phyloP scores from a whole-genome alignment of 2,329 filamentous ascomycete species.

The Amauroascus verrucosus region DNA sequence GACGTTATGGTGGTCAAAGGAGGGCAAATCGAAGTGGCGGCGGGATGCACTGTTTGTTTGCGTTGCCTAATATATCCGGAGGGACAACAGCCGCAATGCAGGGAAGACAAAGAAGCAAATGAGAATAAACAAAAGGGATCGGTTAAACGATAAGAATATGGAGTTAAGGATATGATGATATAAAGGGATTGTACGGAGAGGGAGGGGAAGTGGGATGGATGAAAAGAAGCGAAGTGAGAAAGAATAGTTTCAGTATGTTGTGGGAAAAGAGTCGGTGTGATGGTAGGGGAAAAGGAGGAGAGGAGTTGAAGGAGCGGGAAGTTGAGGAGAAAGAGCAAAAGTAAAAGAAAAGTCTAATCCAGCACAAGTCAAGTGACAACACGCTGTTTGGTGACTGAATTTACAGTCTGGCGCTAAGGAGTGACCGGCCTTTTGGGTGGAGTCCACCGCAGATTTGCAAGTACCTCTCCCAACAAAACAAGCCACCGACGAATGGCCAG shows the following conservation, averaged over 20 bases:
- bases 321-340: background rate
- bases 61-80: slow-evolving; percentile 14
- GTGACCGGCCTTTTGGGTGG: background rate
- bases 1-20: background rate
- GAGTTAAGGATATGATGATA: slow-evolving; percentile 17
- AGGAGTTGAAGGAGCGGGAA: background rate
- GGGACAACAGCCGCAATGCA: slow-evolving; percentile 7
- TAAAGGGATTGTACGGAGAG: slow-evolving; percentile 9
- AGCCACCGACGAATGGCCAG: slow-evolving; percentile 4
- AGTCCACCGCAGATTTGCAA: background rate
- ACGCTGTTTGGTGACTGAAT: background rate
- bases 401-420: background rate
- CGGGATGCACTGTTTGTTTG: slow-evolving; percentile 8
- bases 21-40: background rate
- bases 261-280: slow-evolving; percentile 6
- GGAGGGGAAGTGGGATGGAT: slow-evolving; percentile 17
- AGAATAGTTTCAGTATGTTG: background rate
- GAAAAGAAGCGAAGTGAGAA: slow-evolving; percentile 20
- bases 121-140: background rate
- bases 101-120: slow-evolving; percentile 14
- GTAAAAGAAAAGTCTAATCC: background rate
- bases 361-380: slow-evolving; percentile 11
- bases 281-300: background rate
- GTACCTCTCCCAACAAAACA: slow-evolving; percentile 3
- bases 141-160: background rate